Evolutionary conservation across 1,139 yeast genomes (phyloP), one percentile per base, ranked within the genome.

Genomic region (Meyerozyma sp.): DNA sequence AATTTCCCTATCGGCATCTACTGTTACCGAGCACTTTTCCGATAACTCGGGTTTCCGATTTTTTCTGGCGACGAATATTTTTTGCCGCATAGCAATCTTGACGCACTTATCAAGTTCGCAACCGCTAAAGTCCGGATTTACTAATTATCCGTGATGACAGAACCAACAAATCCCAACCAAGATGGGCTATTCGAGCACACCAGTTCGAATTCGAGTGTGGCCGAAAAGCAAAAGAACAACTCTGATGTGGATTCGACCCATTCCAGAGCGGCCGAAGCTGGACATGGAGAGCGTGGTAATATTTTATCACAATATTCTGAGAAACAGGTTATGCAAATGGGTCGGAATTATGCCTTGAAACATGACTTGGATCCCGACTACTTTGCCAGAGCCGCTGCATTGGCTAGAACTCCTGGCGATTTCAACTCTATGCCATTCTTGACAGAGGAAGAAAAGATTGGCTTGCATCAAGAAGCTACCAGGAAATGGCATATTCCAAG

Each of bases 301-400:
- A 81, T 84, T 42, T 69, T 85, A 47, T 63, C 80, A 2, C 84
- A 81, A 52, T 80, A 84, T 50, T 62, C 84, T 20, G 81, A 79
- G 49, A 75, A 76, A 27, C 86, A 84, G 58, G 87, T 81, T 7
- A 75, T 80, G 74, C 73, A 70, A 46, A 81, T 84, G 81, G 95
- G 93, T 23, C 70, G 84, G 46, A 72, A 73, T 47, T 87, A 84
- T 61, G 91, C 91, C 23, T 57, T 63, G 35, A 77, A 76, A 50
- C 68, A 84, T 54, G 80, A 73, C 8, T 62, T 87, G 54, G 90
- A 84, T 52, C 68, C 73, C 1, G 91, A 84, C 9, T 63, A 81
- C 42, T 84, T 88, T 59, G 81, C 82, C 14, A 72, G 75, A 39
- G 95, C 85, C 23, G 95, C 95, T 1, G 83, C 89, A 2, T 65